Evolutionary conservation across 225 moss, liverwort and hornwort genomes (phyloP).

Genomic region (Polytrichum formosum): DNA sequence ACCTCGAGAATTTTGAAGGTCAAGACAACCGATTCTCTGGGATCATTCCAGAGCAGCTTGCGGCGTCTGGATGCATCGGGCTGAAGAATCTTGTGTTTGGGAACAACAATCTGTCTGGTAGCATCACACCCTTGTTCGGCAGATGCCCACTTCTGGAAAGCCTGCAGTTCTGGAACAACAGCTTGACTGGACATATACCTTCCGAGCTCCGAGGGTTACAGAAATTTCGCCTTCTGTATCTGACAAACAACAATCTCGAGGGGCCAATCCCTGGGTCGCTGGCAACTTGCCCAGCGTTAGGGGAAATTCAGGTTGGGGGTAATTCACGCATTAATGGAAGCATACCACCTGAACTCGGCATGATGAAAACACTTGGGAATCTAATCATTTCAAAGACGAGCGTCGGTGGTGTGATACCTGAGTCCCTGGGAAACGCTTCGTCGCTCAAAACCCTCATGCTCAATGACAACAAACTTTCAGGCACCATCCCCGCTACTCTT

Average conservation of each 20-base stretch:
- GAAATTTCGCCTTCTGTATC: slow-evolving; percentile 16
- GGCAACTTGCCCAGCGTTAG: slow-evolving; percentile 15
- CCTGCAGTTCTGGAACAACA: slow-evolving; percentile 31
- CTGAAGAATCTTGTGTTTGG: slow-evolving; percentile 37
- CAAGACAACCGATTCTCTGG: slow-evolving; percentile 18
- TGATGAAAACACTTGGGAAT: neutral
- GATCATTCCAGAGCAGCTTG: slow-evolving; percentile 14
- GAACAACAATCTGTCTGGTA: slow-evolving; percentile 12
- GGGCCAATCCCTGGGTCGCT: slow-evolving; percentile 26
- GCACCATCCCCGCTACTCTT: slow-evolving; percentile 23
- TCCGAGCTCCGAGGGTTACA: slow-evolving; percentile 6
- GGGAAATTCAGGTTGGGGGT: slow-evolving; percentile 7
- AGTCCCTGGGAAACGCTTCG: neutral
- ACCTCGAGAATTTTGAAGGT: slow-evolving; percentile 27
- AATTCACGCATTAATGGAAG: slow-evolving; percentile 22
- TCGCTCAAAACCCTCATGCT: slow-evolving; percentile 16
- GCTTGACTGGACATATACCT: slow-evolving; percentile 20
- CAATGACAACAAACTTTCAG: slow-evolving; percentile 23
- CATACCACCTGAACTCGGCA: slow-evolving; percentile 22
- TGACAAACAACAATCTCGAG: slow-evolving; percentile 19
- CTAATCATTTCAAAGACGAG: slow-evolving; percentile 14
- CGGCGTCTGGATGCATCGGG: slow-evolving; percentile 11
- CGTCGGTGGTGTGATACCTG: slow-evolving; percentile 21
- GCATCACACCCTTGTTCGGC: slow-evolving; percentile 13
- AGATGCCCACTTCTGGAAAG: slow-evolving; percentile 25